Percentiles rank a stretch among this genome's conserved stretches.
phyloP scores from a whole-genome alignment of 345 rosid species.

The Triadica sebifera region DNA sequence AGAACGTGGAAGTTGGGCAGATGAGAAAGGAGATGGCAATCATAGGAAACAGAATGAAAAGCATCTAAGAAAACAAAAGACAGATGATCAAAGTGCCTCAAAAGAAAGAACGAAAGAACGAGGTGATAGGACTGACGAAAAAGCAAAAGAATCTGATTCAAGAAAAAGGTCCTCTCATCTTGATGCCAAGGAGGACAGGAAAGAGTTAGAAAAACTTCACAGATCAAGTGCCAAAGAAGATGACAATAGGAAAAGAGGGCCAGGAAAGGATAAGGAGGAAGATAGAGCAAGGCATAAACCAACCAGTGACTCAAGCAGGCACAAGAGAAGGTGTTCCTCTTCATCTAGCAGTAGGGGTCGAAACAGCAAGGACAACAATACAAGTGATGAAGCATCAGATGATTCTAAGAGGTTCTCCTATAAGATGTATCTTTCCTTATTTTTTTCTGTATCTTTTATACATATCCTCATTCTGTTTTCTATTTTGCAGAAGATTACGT shows the following conservation, averaged over 20 bases:
- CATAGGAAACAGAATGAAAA: constrained; percentile 41
- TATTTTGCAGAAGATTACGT: constrained; percentile 51
- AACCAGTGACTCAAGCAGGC: constrained; percentile 52
- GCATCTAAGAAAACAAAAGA: constrained; percentile 49
- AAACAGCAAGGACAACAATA: constrained; percentile 51
- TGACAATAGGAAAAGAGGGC: constrained; percentile 43
- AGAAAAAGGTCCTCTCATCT: constrained; percentile 41
- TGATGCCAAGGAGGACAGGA: constrained; percentile 50
- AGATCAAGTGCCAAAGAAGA: constrained; percentile 53
- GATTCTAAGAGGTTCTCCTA: constrained; percentile 64
- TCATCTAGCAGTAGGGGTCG: constrained; percentile 53
- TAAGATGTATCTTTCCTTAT: constrained; percentile 19
- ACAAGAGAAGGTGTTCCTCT: constrained; percentile 66
- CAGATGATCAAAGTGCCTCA: constrained; percentile 43
- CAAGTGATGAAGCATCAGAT: constrained; percentile 66
- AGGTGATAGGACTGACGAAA: constrained; percentile 42
- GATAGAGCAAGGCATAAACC: constrained; percentile 46
- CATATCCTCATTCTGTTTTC: constrained; percentile 24
- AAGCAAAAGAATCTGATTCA: constrained; percentile 49
- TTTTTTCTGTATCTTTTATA: constrained; percentile 2
- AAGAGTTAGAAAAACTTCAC: constrained; percentile 50
- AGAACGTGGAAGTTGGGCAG: constrained; percentile 28
- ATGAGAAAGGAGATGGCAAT: constrained; percentile 39
- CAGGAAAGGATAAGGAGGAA: constrained; percentile 49
- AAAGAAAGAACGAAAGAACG: constrained; percentile 48